phyloP scores from a whole-genome alignment of 2,329 filamentous ascomycete species.

The Stachybotrys chartarum region DNA sequence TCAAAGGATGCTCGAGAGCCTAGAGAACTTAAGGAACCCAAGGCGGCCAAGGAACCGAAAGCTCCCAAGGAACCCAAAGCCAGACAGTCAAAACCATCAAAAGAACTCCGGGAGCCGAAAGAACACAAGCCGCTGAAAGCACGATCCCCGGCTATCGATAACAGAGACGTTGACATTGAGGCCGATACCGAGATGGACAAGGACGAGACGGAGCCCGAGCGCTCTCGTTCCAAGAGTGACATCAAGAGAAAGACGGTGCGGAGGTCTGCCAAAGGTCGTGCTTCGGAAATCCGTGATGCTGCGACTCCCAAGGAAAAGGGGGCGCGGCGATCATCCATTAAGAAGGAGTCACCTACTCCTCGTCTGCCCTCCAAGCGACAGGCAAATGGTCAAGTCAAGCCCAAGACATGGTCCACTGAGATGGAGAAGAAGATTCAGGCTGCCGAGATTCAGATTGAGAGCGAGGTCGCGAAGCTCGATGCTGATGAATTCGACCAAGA shows the following conservation, averaged over 20 bases:
- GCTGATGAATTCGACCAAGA: conserved; percentile 33
- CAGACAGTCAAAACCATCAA: conserved; percentile 3
- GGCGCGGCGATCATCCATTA: conserved; percentile 42
- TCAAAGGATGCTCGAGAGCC: conserved; percentile 9
- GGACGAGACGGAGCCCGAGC: conserved; percentile 27
- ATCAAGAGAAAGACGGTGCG: conserved; percentile 23
- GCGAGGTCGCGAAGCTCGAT: conserved; percentile 37
- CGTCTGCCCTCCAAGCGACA: conserved; percentile 50
- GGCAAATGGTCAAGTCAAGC: conserved; percentile 54
- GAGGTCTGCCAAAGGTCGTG: conserved; percentile 40
- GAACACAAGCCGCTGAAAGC: conserved; percentile 5
- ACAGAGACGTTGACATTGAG: conserved; percentile 8
- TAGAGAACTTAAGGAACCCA: neutral
- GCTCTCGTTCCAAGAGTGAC: conserved; percentile 14
- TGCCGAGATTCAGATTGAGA: conserved; percentile 34
- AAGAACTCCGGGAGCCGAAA: conserved; percentile 6
- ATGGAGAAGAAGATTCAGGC: conserved; percentile 34
- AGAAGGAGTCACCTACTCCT: conserved; percentile 37
- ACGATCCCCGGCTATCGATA: conserved; percentile 9
- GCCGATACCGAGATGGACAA: conserved; percentile 22
- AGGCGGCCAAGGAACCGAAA: conserved; percentile 8
- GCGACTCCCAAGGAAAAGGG: conserved; percentile 44
- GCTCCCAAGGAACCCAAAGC: neutral
- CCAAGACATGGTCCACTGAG: conserved; percentile 55
- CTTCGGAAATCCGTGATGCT: conserved; percentile 42